A percentile compares a stretch with the other conserved stretches of the same genome.
Conservation (phyloP, 805 yeast species). For the Wickerhamomyces chaumierensis region DNA sequence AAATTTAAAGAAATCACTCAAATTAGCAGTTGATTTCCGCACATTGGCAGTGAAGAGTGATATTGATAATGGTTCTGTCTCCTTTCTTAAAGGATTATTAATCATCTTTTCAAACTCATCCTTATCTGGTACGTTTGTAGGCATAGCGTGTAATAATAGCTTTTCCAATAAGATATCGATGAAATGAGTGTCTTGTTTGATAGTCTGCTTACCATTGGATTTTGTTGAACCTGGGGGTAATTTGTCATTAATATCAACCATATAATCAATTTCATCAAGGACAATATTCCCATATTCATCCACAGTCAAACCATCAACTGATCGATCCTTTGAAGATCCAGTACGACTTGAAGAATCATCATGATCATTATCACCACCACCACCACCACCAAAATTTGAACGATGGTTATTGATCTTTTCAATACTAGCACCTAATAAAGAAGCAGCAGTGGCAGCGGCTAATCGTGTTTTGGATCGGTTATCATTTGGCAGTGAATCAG, state of each 20-base stretch:
- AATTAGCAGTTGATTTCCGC: conserved; percentile 39
- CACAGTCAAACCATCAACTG: too few species aligned
- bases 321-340: too few species aligned
- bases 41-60: conserved; percentile 45
- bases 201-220: conserved; percentile 6
- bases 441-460: conserved; percentile 32
- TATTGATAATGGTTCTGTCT: conserved; percentile 46
- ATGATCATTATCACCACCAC: neutral
- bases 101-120: conserved; percentile 30
- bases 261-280: neutral
- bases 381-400: too few species aligned
- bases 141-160: conserved; percentile 37
- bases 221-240: conserved; percentile 2
- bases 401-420: conserved; percentile 22
- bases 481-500: conserved; percentile 1
- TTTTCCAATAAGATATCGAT: conserved; percentile 47
- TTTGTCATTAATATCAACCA: conserved; percentile 3
- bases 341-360: too few species aligned
- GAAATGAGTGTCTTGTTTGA: conserved; percentile 31
- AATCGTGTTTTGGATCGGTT: conserved; percentile 12
- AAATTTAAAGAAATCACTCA: conserved; percentile 44
- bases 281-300: too few species aligned
- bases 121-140: conserved; percentile 37
- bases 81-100: conserved; percentile 31
- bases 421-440: conserved; percentile 32